Base-by-base conservation (phyloP, 148 eudicot genomes). In the Vaccinium corymbosum region DNA sequence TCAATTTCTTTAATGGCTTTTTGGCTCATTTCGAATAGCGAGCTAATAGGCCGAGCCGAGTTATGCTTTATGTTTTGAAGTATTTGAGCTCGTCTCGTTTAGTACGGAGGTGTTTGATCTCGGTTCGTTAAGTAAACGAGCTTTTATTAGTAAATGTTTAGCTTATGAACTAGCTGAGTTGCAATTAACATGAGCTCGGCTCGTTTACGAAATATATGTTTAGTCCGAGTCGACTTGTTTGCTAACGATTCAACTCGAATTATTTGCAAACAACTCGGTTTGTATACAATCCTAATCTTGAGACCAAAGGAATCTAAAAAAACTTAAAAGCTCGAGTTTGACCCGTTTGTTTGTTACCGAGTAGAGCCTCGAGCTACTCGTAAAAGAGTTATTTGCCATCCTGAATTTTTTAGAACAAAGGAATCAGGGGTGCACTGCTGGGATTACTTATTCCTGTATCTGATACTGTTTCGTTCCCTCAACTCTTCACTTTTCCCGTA, bases 381-480 rank as follows among this genome's bases (percentile, higher is more conserved):
- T 42, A 3, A 4, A 42, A 42, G 5, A 42, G 6, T 42, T 42
- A 1, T 42, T 42, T 42, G 0, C 6, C 6, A 4, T 42, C 46
- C 46, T 42, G 6, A 42, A 42, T 42, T 42, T 42, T 42, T 42
- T 4, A 42, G 46, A 42, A 42, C 46, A 64, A 61, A 22, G 62
- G 73, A 72, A 82, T 75, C 29, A 12, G 80, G 51, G 25, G 19
- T 76, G 17, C 81, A 20, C 57, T 80, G 52, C 27, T 77, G 81
- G 85, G 15, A 16, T 78, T 76, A 64, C 82, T 72, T 70, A 12
- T 52, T 32, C 17, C 75, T n/a, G 22, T 59, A 55, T 42, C 22
- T 35, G 9, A 72, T 52, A 46, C 80, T 57, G 59, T 32, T 62
- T 59, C 83, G 49, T 48, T 77, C 73, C 46, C 61, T 70, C 50